Percentiles rank a stretch among this genome's conserved stretches.
Evolutionary conservation across 805 yeast species (phyloP).

Genomic region (Saccharomyces mikatae): DNA sequence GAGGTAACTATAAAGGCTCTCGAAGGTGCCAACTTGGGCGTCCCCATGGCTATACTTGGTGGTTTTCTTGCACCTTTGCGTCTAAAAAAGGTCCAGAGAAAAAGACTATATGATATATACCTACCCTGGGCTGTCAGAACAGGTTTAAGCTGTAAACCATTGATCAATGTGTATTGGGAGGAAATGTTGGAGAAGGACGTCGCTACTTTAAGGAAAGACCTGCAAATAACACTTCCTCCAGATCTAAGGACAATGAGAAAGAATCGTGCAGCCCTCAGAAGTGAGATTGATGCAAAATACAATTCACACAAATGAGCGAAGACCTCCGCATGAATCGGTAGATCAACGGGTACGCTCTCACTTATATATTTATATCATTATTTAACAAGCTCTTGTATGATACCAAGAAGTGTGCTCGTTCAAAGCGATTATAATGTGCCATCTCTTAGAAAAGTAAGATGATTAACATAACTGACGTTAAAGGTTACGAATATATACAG

Average conservation of each 20-base stretch:
- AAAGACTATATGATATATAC: constrained; percentile 58
- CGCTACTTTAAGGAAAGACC: constrained; percentile 57
- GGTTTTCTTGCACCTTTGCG: constrained; percentile 83
- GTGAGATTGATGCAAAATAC: constrained; percentile 23
- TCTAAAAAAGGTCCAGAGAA: constrained; percentile 53
- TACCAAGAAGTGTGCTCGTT: neutral
- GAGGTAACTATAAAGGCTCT: constrained; percentile 89
- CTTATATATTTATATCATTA: neutral
- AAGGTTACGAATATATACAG: neutral
- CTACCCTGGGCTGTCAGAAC: constrained; percentile 81
- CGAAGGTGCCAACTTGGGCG: constrained; percentile 84
- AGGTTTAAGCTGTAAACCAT: constrained; percentile 64
- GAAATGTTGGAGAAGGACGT: constrained; percentile 64
- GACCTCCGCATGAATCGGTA: neutral
- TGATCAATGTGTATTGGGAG: constrained; percentile 92
- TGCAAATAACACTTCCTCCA: constrained; percentile 72
- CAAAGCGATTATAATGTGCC: neutral
- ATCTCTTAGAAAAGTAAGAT: neutral
- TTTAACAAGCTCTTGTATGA: neutral
- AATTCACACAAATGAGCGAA: constrained; percentile 8
- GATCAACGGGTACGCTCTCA: neutral
- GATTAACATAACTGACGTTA: neutral
- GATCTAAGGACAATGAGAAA: constrained; percentile 63
- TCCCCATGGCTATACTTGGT: constrained; percentile 94
- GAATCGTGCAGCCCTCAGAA: constrained; percentile 17